phyloP scores from a whole-genome alignment of 2,329 filamentous ascomycete genomes.

The Cadophora sp. region DNA sequence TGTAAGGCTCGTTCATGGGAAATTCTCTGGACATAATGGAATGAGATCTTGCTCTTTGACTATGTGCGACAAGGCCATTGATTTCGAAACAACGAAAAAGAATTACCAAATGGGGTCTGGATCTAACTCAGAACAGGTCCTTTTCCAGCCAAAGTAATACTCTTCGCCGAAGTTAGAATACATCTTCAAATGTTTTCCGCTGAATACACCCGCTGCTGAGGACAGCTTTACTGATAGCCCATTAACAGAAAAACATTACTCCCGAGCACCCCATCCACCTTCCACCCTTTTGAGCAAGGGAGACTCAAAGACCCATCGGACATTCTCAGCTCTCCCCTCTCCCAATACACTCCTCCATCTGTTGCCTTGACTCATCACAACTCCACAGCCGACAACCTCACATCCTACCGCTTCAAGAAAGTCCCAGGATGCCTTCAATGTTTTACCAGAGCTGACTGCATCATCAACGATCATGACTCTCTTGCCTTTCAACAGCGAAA shows the following conservation, averaged over 20 bases:
- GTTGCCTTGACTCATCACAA: constrained; percentile 40
- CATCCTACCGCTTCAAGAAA: constrained; percentile 35
- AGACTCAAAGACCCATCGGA: constrained; percentile 38
- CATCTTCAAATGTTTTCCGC: no score
- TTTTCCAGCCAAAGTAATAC: no score
- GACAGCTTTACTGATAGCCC: neutral
- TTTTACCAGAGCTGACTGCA: constrained; percentile 40
- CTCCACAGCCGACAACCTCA: constrained; percentile 35
- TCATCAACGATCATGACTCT: constrained; percentile 39
- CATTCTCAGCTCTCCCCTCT: constrained; percentile 23
- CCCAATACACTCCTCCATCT: constrained; percentile 36
- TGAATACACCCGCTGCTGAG: no score
- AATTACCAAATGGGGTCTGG: no score
- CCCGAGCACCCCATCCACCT: constrained; percentile 35
- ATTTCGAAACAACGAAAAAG: no score
- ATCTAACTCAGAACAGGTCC: no score
- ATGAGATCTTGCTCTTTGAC: no score
- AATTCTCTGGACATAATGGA: no score
- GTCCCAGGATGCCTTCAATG: constrained; percentile 39
- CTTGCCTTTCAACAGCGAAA: constrained; percentile 34
- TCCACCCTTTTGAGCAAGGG: constrained; percentile 37
- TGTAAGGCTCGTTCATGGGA: neutral
- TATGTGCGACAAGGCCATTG: no score
- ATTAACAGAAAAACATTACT: neutral
- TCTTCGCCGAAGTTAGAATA: no score